phyloP scores from a whole-genome alignment of 2,329 filamentous ascomycete species.

The Botrytis tulipae region DNA sequence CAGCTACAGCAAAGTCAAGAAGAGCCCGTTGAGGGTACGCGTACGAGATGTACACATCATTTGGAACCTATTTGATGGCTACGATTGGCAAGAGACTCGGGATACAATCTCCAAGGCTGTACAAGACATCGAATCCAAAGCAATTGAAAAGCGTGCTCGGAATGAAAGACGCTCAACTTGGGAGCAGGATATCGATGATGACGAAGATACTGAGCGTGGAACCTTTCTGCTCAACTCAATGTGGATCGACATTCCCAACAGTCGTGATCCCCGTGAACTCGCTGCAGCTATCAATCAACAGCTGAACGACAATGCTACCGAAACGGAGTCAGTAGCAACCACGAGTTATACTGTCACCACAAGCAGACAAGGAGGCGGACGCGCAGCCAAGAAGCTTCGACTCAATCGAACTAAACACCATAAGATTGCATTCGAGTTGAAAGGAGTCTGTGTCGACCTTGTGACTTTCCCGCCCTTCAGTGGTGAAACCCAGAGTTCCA shows the following conservation, averaged over 20 bases:
- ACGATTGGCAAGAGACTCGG: slow-evolving; percentile 89
- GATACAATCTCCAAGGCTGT: slow-evolving; percentile 86
- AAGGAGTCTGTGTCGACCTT: slow-evolving; percentile 78
- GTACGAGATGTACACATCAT: slow-evolving; percentile 89
- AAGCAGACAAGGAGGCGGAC: slow-evolving; percentile 46
- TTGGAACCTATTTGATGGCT: slow-evolving; percentile 97
- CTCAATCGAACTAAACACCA: slow-evolving; percentile 84
- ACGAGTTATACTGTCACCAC: slow-evolving; percentile 64
- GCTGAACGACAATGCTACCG: slow-evolving; percentile 80
- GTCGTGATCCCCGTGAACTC: slow-evolving; percentile 79
- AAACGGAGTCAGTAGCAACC: slow-evolving; percentile 85
- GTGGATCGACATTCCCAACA: slow-evolving; percentile 89
- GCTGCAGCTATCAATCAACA: slow-evolving; percentile 82
- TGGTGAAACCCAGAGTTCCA: slow-evolving; percentile 81
- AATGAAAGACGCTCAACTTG: slow-evolving; percentile 53
- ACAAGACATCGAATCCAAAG: slow-evolving; percentile 79
- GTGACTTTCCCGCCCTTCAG: slow-evolving; percentile 73
- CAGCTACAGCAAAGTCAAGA: slow-evolving; percentile 58
- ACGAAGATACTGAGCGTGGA: slow-evolving; percentile 83
- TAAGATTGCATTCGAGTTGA: slow-evolving; percentile 93
- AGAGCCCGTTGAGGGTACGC: slow-evolving; percentile 72
- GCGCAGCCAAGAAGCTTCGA: slow-evolving; percentile 57
- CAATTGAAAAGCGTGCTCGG: slow-evolving; percentile 68
- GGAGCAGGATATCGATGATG: slow-evolving; percentile 70
- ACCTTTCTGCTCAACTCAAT: slow-evolving; percentile 99